Conservation (phyloP, 2,329 filamentous ascomycete species). For the Metarhizium anisopliae region DNA sequence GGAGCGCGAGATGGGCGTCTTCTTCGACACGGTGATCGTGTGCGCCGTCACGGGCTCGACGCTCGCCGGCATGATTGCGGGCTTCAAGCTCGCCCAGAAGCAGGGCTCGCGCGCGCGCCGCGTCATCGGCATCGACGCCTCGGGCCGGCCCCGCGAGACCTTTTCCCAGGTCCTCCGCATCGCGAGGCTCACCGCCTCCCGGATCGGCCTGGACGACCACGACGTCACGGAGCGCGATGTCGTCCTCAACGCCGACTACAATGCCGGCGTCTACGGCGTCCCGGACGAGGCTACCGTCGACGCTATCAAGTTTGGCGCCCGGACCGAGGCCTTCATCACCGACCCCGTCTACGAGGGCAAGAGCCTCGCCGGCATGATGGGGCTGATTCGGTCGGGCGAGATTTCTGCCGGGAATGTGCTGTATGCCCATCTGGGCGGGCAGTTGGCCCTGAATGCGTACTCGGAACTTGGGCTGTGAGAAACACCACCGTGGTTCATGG, state of each 20-base stretch:
- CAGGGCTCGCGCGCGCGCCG: slow-evolving; percentile 35
- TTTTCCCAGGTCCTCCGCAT: slow-evolving; percentile 58
- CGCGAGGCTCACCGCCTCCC: slow-evolving; percentile 51
- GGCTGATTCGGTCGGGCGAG: slow-evolving; percentile 54
- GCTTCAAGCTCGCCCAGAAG: slow-evolving; percentile 55
- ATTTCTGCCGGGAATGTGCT: slow-evolving; percentile 57
- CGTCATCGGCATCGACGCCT: slow-evolving; percentile 56
- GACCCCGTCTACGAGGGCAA: slow-evolving; percentile 73
- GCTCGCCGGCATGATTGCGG: slow-evolving; percentile 63
- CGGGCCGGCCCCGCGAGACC: slow-evolving; percentile 40
- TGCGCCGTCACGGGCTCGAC: slow-evolving; percentile 65
- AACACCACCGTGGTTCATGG: not conserved
- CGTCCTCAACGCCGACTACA: slow-evolving; percentile 44
- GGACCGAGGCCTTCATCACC: slow-evolving; percentile 63
- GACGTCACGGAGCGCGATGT: slow-evolving; percentile 56
- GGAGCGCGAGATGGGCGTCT: slow-evolving; percentile 50
- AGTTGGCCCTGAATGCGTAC: slow-evolving; percentile 59
- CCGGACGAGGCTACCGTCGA: slow-evolving; percentile 56
- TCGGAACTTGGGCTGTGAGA: not conserved
- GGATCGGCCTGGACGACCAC: slow-evolving; percentile 50
- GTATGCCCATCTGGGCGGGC: slow-evolving; percentile 64
- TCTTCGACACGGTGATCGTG: slow-evolving; percentile 60
- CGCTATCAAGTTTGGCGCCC: slow-evolving; percentile 59
- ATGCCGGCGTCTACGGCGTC: slow-evolving; percentile 59
- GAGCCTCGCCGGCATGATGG: slow-evolving; percentile 63